A percentile compares a stretch with the other conserved stretches of the same genome.
Evolutionary conservation across 306 rosid genomes (phyloP).

Genomic region (Hippophae tibetana): DNA sequence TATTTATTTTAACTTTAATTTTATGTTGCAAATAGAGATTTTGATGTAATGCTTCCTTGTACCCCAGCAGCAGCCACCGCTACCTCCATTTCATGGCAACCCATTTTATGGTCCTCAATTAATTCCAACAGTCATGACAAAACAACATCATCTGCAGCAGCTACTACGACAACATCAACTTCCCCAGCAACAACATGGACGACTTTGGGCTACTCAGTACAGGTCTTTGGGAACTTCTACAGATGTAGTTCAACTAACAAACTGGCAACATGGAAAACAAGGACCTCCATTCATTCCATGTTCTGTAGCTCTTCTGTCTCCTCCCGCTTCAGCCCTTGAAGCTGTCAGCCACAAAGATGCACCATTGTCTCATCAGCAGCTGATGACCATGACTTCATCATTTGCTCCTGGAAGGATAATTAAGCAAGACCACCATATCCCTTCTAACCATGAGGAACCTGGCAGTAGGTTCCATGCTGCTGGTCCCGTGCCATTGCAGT

Average conservation of each 20-base stretch:
- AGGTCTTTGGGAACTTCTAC: conserved; percentile 29
- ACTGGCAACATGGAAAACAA: conserved; percentile 45
- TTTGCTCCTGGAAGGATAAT: conserved; percentile 26
- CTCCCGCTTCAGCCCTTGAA: conserved; percentile 29
- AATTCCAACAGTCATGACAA: conserved; percentile 23
- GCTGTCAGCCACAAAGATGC: conserved; percentile 31
- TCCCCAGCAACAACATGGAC: too few relatives aligned
- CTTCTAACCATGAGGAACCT: conserved; percentile 29
- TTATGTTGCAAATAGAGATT: too few relatives aligned
- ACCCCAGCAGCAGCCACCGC: conserved; percentile 39
- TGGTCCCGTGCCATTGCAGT: conserved; percentile 23
- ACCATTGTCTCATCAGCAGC: conserved; percentile 31
- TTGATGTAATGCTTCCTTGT: not conserved
- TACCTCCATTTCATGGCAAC: conserved; percentile 30
- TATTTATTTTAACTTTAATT: too few relatives aligned
- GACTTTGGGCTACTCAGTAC: conserved; percentile 32
- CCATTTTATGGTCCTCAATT: conserved; percentile 27
- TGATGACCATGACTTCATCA: conserved; percentile 28
- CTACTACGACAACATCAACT: too few relatives aligned
- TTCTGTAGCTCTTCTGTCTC: conserved; percentile 24
- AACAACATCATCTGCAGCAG: conserved; percentile 6
- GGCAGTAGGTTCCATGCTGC: conserved; percentile 23
- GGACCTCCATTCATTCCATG: conserved; percentile 21
- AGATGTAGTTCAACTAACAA: conserved; percentile 26
- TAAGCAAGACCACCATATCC: conserved; percentile 31